Conservation (phyloP, 1,284 basidiomycete species). For the Cryptococcus wingfieldii region DNA sequence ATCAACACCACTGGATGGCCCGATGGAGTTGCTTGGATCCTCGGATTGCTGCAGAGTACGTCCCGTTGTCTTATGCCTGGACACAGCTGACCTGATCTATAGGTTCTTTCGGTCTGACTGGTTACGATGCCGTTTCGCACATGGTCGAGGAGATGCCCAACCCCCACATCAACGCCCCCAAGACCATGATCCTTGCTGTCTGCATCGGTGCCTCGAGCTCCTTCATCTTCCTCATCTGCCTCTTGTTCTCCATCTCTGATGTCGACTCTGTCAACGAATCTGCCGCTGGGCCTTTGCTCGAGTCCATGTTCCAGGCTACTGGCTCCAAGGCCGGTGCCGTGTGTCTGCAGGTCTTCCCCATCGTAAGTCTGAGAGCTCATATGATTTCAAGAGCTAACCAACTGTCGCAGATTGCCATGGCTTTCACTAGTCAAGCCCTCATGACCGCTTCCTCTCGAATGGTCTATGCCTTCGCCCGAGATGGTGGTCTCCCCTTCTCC, state of each 20-base stretch:
- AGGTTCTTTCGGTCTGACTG: constrained; percentile 48
- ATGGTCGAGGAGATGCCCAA: constrained; percentile 43
- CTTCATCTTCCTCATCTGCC: constrained; percentile 61
- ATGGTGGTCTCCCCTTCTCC: constrained; percentile 62
- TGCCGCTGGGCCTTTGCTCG: constrained; percentile 61
- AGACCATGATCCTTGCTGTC: constrained; percentile 57
- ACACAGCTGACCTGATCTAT: constrained; percentile 2
- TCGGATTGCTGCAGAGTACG: constrained; percentile 49
- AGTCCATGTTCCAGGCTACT: constrained; percentile 62
- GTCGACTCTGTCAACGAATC: constrained; percentile 56
- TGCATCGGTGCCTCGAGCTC: constrained; percentile 60
- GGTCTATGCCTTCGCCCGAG: constrained; percentile 66
- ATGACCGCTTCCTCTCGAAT: constrained; percentile 64
- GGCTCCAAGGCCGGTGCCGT: constrained; percentile 61
- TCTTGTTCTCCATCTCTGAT: constrained; percentile 65
- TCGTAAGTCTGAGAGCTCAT: background rate
- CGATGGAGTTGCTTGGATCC: constrained; percentile 50
- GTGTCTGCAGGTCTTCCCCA: constrained; percentile 44
- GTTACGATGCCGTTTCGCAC: constrained; percentile 39
- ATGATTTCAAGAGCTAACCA: constrained; percentile 42
- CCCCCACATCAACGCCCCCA: constrained; percentile 45
- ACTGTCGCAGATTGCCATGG: constrained; percentile 43
- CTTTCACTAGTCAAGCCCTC: constrained; percentile 50
- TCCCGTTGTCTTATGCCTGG: background rate
- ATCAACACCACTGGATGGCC: constrained; percentile 52